Base-by-base conservation (phyloP, 2,329 filamentous ascomycete genomes). In the Periconia macrospinosa region DNA sequence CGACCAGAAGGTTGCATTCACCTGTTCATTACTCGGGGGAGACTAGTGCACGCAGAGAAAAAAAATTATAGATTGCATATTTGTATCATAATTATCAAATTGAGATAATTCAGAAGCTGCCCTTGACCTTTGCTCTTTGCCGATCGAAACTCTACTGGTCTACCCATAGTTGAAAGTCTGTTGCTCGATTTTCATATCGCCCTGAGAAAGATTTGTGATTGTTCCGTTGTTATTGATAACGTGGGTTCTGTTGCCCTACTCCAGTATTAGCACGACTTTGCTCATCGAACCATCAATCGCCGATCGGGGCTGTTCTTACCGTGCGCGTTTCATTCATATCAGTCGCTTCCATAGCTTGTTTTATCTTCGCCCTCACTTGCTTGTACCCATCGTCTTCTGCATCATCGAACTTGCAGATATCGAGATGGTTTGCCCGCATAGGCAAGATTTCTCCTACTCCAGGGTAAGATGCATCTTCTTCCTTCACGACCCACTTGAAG, bases 161-260 rank as follows among this genome's bases (percentile, higher is more conserved):
- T 50, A 41, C 40, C 48, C 48, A 50, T 50, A 50, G 48, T 50
- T 50, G 40, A 27, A 30, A 45, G 48, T 50, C 48, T 50, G 48
- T 50, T 50, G 40, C 37, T 44, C 48, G 48, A 50, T 50, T 50
- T 40, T 50, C 48, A 50, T 50, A 50, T 50, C 48, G 48, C 48
- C 40, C 41, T 50, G 48, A 50, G 48, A 18, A 40, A 44, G 23
- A 50, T 50, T 50, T 27, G 40, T 50, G 48, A 50, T 44, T 41
- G 48, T 50, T 37, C 48, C 48, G 30, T 50, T 23, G 48, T 50
- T 50, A 45, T 50, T 50, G 41, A 50, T 40, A 50, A 45, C 44
- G 48, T 44, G 44, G 48, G 37, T 50, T 50, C 44, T 50, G 48
- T 45, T 50, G 33, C 48, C 41, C 48, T 50, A 18, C 44, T 43